Evolutionary conservation across 148 eudicot species (phyloP).

Genomic region (Cornus suecica): DNA sequence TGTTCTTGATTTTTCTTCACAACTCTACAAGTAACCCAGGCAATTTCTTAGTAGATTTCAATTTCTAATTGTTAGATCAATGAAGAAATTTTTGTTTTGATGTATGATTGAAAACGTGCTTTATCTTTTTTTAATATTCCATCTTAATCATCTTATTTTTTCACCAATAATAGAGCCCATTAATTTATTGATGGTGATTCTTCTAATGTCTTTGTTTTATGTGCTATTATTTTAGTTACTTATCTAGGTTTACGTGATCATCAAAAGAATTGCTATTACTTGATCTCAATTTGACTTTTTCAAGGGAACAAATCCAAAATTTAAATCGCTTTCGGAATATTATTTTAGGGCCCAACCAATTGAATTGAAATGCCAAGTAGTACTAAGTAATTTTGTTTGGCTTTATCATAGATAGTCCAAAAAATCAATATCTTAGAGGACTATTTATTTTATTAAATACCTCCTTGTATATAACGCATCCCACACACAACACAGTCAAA

Average conservation of each 20-base stretch:
- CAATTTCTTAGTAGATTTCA: neutral
- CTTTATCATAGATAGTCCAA: neutral
- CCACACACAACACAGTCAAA: neutral
- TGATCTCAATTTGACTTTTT: constrained; percentile 1
- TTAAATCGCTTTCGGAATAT: neutral
- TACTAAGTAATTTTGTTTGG: no score
- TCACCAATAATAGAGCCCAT: constrained; percentile 1
- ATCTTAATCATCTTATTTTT: constrained; percentile 5
- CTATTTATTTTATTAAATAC: neutral
- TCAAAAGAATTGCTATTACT: neutral
- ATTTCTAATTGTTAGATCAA: no score
- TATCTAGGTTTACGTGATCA: constrained; percentile 8
- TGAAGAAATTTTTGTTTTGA: no score
- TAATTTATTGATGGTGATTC: neutral
- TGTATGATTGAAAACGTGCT: constrained; percentile 7
- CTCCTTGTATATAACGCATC: neutral
- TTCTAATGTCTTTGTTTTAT: neutral
- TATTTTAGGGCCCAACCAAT: neutral
- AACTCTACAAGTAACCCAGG: neutral
- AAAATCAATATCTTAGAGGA: neutral
- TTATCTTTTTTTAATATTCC: constrained; percentile 13
- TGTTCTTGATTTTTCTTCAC: constrained; percentile 9
- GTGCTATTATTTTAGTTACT: constrained; percentile 1
- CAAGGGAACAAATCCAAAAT: constrained; percentile 12
- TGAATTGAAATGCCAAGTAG: neutral